Conservation (phyloP, 169 alveolate species). For the Plasmodium reichenowi region DNA sequence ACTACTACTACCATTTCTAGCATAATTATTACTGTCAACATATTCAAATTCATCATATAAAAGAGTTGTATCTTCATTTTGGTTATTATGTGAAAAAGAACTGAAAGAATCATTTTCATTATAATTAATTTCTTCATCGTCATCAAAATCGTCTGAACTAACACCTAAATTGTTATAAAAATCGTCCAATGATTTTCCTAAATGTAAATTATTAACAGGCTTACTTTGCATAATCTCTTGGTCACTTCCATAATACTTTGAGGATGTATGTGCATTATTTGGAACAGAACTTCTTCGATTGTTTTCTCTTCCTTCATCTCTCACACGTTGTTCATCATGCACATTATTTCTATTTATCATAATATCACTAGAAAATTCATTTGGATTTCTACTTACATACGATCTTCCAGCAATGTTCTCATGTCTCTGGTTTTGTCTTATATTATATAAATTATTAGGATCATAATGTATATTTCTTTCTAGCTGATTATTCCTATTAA, state of each 20-base stretch:
- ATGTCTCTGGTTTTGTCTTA: slow-evolving; percentile 6
- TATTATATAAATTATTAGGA: slow-evolving; percentile 2
- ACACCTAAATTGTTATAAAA: slow-evolving; percentile 49
- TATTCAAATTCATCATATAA: no score
- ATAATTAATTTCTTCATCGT: background rate
- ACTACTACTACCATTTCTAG: no score
- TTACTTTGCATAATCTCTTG: background rate
- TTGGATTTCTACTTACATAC: no score
- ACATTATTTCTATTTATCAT: no score
- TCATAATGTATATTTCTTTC: background rate
- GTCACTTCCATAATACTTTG: background rate
- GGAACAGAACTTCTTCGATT: background rate
- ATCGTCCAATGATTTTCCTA: slow-evolving; percentile 45
- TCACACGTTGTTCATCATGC: no score
- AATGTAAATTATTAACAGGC: background rate
- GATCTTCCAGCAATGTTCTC: no score
- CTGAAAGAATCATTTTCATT: background rate
- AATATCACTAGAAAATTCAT: no score
- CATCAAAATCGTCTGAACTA: slow-evolving; percentile 16
- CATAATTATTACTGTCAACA: no score
- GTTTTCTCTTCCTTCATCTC: background rate
- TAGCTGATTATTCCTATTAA: background rate
- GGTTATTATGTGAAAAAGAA: background rate
- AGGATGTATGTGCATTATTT: background rate
- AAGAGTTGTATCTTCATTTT: no score